A percentile compares a stretch with the other conserved stretches of the same genome.
These are phyloP conservation scores for Quambalaria eucalypti DNA, from an alignment of 1,284 basidiomycete species.

Conservation along the genomic window DNA sequence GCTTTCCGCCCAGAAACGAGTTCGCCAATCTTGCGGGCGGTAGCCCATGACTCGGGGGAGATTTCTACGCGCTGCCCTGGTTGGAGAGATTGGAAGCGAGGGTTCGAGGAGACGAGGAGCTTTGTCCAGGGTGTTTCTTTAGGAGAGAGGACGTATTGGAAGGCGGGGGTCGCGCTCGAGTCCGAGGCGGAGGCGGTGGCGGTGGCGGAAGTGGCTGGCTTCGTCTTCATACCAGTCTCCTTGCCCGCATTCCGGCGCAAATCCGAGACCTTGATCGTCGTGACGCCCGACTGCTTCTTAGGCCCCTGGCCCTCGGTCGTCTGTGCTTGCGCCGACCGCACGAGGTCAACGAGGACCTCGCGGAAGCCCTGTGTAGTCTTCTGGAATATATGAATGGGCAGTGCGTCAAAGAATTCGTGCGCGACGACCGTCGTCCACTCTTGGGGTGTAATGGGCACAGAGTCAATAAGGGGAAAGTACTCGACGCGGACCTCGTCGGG, in stretches of 20 bases:
- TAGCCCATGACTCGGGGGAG: constrained; percentile 36
- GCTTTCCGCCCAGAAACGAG: constrained; percentile 31
- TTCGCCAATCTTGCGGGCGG: constrained; percentile 34
- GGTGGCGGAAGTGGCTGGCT: not conserved
- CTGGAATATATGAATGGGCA: constrained; percentile 84
- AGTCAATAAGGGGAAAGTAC: constrained; percentile 70
- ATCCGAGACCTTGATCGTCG: constrained; percentile 24
- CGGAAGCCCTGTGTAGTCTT: constrained; percentile 62
- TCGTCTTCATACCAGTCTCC: not conserved
- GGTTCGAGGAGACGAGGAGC: constrained; percentile 48
- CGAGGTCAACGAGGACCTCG: constrained; percentile 67
- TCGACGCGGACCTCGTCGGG: constrained; percentile 49
- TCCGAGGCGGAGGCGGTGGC: constrained; percentile 16
- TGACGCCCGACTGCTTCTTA: constrained; percentile 12
- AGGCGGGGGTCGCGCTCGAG: constrained; percentile 1
- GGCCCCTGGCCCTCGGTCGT: not conserved
- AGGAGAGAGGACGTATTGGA: constrained; percentile 63
- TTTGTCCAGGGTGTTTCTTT: constrained; percentile 59
- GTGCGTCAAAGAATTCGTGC: constrained; percentile 95
- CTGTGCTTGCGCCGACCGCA: not conserved
- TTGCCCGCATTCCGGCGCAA: constrained; percentile 18
- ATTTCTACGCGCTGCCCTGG: constrained; percentile 42
- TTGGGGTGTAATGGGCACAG: constrained; percentile 53
- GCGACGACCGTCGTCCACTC: constrained; percentile 77
- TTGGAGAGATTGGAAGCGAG: constrained; percentile 25